These are phyloP conservation scores for Alternaria brassicicola DNA, from an alignment of 2,329 filamentous ascomycete species.

Conservation along the genomic window DNA sequence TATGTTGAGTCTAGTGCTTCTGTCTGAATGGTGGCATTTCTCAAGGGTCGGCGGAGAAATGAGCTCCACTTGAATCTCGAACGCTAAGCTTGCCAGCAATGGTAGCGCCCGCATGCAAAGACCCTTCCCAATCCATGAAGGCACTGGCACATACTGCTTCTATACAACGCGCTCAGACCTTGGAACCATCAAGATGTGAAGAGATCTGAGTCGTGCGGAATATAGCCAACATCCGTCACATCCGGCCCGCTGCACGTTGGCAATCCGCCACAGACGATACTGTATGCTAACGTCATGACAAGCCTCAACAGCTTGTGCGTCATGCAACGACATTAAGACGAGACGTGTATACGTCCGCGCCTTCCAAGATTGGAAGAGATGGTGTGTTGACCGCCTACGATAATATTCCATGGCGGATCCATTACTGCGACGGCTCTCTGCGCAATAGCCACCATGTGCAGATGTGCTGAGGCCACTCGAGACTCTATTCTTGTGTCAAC, in stretches of 20 bases:
- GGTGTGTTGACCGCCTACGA: not conserved
- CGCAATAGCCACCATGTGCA: not conserved
- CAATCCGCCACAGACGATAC: conserved; percentile 2
- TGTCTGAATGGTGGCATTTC: conserved; percentile 13
- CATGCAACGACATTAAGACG: not conserved
- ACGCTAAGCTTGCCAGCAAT: conserved; percentile 3
- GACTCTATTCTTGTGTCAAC: not conserved
- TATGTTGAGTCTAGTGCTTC: conserved; percentile 1
- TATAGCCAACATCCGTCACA: not conserved
- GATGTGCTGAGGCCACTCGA: not conserved
- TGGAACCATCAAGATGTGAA: not conserved
- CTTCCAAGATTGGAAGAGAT: not conserved
- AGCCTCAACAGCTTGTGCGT: not conserved
- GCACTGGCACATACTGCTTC: not conserved
- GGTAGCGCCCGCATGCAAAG: not conserved
- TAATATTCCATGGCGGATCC: not conserved
- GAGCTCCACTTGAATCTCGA: conserved; percentile 1
- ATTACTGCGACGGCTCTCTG: not conserved
- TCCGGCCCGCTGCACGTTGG: not conserved
- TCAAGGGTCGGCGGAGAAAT: conserved; percentile 6
- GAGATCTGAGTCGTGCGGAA: not conserved
- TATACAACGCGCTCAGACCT: not conserved
- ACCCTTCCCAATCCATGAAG: not conserved
- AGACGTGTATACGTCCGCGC: not conserved
- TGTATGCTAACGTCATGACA: not conserved